Evolutionary conservation across 371 early-diverging fungal genomes (phyloP).

Genomic region (Catenaria anguillulae): DNA sequence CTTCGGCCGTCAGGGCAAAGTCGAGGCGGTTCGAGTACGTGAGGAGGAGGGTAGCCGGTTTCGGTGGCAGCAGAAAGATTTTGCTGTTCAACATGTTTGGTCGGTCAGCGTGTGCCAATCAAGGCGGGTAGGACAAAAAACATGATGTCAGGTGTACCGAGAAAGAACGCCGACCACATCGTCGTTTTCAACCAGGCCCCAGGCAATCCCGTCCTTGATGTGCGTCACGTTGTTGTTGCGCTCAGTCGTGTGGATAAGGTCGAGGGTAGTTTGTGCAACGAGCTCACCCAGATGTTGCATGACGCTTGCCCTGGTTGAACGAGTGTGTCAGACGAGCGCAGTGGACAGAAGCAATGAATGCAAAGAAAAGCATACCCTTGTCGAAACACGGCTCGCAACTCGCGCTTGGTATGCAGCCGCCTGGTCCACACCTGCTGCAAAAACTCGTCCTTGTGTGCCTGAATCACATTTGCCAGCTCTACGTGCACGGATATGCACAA

Average conservation of each 20-base stretch:
- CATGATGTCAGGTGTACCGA: too few relatives aligned
- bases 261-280: neutral
- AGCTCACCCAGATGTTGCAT: constrained; percentile 3
- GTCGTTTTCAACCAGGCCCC: neutral
- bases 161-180: constrained; percentile 2
- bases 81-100: neutral
- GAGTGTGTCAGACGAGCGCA: neutral
- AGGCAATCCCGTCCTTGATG: constrained; percentile 6
- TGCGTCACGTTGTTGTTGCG: neutral
- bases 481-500: too few relatives aligned
- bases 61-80: neutral
- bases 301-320: neutral
- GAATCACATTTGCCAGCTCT: constrained; percentile 26
- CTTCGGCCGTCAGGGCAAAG: neutral
- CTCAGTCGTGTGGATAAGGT: neutral
- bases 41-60: neutral
- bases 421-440: constrained; percentile 31
- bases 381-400: constrained; percentile 25
- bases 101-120: too few relatives aligned
- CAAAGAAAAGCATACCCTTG: constrained; percentile 18
- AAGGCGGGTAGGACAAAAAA: too few relatives aligned
- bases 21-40: neutral
- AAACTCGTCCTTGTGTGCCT: constrained; percentile 32
- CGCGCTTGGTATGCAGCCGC: constrained; percentile 19
- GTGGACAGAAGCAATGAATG: neutral